Evolutionary conservation across 2,329 filamentous ascomycete genomes (phyloP).

Genomic region (Ceratocystis huliohia): DNA sequence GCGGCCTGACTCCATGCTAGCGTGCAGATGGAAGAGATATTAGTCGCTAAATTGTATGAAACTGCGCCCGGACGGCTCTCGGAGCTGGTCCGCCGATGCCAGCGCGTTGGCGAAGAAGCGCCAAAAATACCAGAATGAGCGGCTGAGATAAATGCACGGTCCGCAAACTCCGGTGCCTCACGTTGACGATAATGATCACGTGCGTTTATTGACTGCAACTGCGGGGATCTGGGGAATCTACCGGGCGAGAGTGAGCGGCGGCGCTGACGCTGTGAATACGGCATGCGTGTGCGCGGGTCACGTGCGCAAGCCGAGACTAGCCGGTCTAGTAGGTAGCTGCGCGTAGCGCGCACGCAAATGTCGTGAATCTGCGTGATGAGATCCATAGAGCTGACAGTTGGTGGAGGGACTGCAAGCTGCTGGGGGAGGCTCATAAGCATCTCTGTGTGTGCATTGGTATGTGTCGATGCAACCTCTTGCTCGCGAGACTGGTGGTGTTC

Average conservation of each 20-base stretch:
- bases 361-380: slow-evolving; percentile 22
- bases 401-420: neutral
- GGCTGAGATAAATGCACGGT: neutral
- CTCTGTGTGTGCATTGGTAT: neutral
- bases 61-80: slow-evolving; percentile 19
- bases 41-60: slow-evolving; percentile 24
- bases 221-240: neutral
- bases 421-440: neutral
- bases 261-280: slow-evolving; percentile 9
- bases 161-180: neutral
- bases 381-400: slow-evolving; percentile 7
- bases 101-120: neutral
- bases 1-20: slow-evolving; percentile 27
- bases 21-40: slow-evolving; percentile 27
- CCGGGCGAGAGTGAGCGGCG: slow-evolving; percentile 12
- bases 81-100: neutral
- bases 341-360: slow-evolving; percentile 24
- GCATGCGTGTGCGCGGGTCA: slow-evolving; percentile 12
- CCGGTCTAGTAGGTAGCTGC: slow-evolving; percentile 23
- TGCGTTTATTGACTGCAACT: neutral
- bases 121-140: neutral
- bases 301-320: slow-evolving; percentile 23
- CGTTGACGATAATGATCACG: slow-evolving; percentile 9
- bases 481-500: too few relatives aligned
- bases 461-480: neutral